Evolutionary conservation across 1,284 basidiomycete genomes (phyloP).

Genomic region (Apiotrichum domesticum): DNA sequence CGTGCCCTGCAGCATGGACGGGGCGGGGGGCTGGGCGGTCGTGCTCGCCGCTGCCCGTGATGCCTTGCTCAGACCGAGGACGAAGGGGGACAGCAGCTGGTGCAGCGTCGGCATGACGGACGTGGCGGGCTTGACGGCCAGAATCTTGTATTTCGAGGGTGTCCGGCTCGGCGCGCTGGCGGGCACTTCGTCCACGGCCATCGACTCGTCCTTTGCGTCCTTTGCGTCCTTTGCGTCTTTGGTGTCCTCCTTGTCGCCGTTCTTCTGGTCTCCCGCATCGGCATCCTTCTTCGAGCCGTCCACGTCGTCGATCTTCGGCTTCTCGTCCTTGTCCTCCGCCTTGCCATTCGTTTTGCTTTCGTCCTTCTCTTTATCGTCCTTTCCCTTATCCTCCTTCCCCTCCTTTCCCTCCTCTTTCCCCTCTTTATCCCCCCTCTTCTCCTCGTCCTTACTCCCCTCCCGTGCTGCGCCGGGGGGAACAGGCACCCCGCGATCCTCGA

Average conservation of each 20-base stretch:
- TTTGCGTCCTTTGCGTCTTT: neutral
- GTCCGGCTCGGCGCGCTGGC: neutral
- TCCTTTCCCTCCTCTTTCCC: neutral
- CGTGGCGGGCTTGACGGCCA: constrained; percentile 60
- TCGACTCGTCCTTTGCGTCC: neutral
- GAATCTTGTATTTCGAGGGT: constrained; percentile 20
- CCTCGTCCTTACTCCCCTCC: neutral
- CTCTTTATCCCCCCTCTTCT: neutral
- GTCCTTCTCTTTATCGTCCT: neutral
- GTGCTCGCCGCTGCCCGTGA: constrained; percentile 35
- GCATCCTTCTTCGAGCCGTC: constrained; percentile 3
- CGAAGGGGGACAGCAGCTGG: constrained; percentile 36
- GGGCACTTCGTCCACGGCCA: neutral
- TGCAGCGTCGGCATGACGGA: constrained; percentile 56
- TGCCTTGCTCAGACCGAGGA: constrained; percentile 37
- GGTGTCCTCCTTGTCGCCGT: neutral
- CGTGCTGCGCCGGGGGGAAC: too few species aligned
- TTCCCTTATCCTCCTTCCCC: neutral
- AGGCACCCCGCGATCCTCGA: constrained; percentile 29
- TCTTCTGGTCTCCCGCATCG: neutral
- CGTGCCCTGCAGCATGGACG: constrained; percentile 32
- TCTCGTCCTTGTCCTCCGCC: neutral
- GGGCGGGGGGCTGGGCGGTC: constrained; percentile 27
- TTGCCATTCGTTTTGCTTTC: neutral
- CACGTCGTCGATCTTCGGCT: constrained; percentile 18